Conservation (phyloP, 768 basidiomycete species). For the Tricholoma matsutake region DNA sequence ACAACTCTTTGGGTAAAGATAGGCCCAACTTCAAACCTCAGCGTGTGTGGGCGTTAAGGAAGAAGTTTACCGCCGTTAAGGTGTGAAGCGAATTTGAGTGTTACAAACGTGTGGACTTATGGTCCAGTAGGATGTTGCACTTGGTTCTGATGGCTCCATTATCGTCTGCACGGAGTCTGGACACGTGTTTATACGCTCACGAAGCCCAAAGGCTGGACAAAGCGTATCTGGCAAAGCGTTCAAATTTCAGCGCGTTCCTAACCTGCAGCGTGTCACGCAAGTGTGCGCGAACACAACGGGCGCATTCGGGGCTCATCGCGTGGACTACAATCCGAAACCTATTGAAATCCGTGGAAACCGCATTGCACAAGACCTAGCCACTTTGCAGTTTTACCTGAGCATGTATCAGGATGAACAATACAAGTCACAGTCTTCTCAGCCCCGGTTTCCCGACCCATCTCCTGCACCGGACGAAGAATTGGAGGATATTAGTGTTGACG, state of each 20-base stretch:
- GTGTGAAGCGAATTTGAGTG: slow-evolving; percentile 33
- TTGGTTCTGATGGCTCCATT: slow-evolving; percentile 84
- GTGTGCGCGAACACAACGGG: slow-evolving; percentile 88
- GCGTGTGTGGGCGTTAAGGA: slow-evolving; percentile 85
- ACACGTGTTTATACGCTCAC: slow-evolving; percentile 83
- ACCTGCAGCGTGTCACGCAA: slow-evolving; percentile 78
- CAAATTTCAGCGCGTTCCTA: slow-evolving; percentile 79
- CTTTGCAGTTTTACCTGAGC: slow-evolving; percentile 59
- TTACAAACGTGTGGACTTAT: slow-evolving; percentile 1
- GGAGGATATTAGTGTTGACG: slow-evolving; percentile 35
- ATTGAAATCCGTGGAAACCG: slow-evolving; percentile 54
- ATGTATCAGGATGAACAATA: slow-evolving; percentile 13
- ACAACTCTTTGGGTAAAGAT: slow-evolving; percentile 28
- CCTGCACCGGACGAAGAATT: slow-evolving; percentile 25
- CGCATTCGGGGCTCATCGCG: slow-evolving; percentile 80
- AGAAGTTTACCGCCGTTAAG: slow-evolving; percentile 81
- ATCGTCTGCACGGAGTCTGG: slow-evolving; percentile 94
- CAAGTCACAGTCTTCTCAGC: background rate
- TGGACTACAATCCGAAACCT: slow-evolving; percentile 60
- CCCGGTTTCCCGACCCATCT: background rate
- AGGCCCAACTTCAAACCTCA: slow-evolving; percentile 66
- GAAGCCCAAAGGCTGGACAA: slow-evolving; percentile 39
- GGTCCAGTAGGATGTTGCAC: slow-evolving; percentile 69
- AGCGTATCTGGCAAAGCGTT: slow-evolving; percentile 42
- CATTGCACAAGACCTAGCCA: slow-evolving; percentile 63